phyloP scores from a whole-genome alignment of 495 filamentous ascomycete species.

The Tuber aestivum region DNA sequence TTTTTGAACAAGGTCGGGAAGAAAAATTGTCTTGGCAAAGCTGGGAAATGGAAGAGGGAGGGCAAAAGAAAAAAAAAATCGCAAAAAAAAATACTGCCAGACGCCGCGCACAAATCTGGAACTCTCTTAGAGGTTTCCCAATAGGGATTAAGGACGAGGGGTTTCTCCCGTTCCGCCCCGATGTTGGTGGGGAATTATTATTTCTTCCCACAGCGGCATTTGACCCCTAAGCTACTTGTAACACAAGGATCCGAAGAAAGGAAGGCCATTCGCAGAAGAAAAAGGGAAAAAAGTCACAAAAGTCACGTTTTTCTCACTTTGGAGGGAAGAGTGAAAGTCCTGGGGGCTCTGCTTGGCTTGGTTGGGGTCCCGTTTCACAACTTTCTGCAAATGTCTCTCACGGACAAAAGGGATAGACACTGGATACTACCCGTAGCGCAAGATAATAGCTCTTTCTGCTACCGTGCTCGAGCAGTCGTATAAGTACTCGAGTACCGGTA shows the following conservation, averaged over 20 bases:
- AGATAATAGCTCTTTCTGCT: not conserved
- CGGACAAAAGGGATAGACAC: not conserved
- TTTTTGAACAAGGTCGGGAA: conserved; percentile 37
- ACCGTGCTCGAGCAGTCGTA: no score
- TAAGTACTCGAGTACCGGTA: not conserved
- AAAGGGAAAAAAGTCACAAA: not conserved
- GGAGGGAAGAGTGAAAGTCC: not conserved
- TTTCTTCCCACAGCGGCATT: conserved; percentile 27
- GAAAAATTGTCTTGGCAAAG: conserved; percentile 32
- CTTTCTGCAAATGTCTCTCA: not conserved
- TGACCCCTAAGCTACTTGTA: conserved; percentile 6
- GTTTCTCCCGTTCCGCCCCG: conserved; percentile 38
- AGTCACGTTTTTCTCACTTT: not conserved
- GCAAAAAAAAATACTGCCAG: conserved; percentile 26
- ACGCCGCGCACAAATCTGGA: conserved; percentile 24
- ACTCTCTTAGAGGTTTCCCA: conserved; percentile 15
- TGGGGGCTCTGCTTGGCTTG: not conserved
- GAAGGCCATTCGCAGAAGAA: not conserved
- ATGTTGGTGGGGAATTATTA: conserved; percentile 19
- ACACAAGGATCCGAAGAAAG: conserved; percentile 21
- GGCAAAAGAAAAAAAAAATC: conserved; percentile 9
- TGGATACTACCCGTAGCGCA: not conserved
- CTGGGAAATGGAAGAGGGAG: conserved; percentile 20
- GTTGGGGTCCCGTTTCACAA: not conserved
- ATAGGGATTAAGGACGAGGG: conserved; percentile 28